phyloP scores from a whole-genome alignment of 2,329 filamentous ascomycete genomes.

The Xylaria sp. region DNA sequence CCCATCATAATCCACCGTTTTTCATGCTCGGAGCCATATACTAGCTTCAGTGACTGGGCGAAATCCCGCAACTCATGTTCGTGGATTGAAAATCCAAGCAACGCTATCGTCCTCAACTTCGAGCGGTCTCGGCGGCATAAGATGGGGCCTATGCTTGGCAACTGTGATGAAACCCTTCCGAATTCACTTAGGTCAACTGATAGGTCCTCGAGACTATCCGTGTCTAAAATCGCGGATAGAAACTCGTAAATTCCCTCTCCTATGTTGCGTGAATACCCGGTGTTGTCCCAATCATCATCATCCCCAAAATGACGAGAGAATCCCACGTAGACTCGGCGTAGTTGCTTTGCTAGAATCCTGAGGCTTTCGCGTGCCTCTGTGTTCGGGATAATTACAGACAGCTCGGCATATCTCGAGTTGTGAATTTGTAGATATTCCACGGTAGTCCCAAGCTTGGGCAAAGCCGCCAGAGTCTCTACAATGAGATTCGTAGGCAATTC shows the following conservation, averaged over 20 bases:
- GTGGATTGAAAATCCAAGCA: no score
- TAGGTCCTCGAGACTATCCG: neutral
- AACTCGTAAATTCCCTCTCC: neutral
- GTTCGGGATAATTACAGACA: neutral
- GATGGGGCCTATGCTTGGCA: neutral
- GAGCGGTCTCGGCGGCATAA: no score
- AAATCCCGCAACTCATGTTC: no score
- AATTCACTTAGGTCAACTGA: neutral
- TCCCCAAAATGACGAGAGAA: neutral
- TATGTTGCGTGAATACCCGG: neutral
- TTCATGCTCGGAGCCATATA: no score
- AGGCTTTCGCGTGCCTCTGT: neutral
- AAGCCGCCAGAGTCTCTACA: neutral
- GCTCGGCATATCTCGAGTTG: no score
- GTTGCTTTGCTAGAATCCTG: neutral
- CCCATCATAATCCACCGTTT: no score
- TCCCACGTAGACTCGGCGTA: neutral
- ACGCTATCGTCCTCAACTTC: no score
- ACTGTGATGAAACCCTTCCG: neutral
- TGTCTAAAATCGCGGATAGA: neutral
- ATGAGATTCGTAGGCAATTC: neutral
- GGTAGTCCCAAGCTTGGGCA: neutral
- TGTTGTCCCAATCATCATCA: neutral
- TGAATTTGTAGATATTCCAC: neutral
- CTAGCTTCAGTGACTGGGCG: no score